Conservation (phyloP, 257 asterid genomes). For the Nicotiana attenuata region DNA sequence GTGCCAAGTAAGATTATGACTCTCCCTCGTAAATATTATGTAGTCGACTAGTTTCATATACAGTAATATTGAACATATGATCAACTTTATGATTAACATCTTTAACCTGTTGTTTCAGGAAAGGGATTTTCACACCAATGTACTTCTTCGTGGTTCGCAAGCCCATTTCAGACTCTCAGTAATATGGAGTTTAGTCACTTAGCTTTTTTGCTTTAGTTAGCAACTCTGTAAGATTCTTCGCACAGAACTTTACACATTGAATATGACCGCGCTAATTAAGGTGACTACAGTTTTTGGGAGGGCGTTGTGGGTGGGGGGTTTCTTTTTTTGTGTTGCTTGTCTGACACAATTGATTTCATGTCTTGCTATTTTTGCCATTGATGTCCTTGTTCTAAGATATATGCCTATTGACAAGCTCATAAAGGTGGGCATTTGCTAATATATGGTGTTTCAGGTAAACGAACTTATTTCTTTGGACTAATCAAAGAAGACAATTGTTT, state of each 20-base stretch:
- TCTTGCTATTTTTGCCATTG: not conserved
- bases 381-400: not conserved
- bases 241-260: not conserved
- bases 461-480: not conserved
- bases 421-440: not conserved
- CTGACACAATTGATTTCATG: not conserved
- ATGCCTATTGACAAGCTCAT: not conserved
- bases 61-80: not conserved
- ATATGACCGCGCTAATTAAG: not conserved
- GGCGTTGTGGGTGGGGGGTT: not conserved
- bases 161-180: conserved; percentile 36
- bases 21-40: not conserved
- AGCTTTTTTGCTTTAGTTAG: conserved; percentile 13
- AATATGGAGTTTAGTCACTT: not conserved
- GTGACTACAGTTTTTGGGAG: not conserved
- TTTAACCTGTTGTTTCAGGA: conserved; percentile 46
- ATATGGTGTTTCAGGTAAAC: not conserved
- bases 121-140: conserved; percentile 91
- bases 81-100: not conserved
- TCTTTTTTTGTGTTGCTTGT: not conserved
- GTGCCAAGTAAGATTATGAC: conserved; percentile 64
- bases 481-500: not conserved
- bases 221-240: conserved; percentile 13
- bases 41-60: not conserved
- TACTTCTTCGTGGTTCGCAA: conserved; percentile 84